A percentile compares a stretch with the other conserved stretches of the same genome.
Evolutionary conservation across 768 basidiomycete genomes (phyloP).

Genomic region (Boletus rubescentipes): DNA sequence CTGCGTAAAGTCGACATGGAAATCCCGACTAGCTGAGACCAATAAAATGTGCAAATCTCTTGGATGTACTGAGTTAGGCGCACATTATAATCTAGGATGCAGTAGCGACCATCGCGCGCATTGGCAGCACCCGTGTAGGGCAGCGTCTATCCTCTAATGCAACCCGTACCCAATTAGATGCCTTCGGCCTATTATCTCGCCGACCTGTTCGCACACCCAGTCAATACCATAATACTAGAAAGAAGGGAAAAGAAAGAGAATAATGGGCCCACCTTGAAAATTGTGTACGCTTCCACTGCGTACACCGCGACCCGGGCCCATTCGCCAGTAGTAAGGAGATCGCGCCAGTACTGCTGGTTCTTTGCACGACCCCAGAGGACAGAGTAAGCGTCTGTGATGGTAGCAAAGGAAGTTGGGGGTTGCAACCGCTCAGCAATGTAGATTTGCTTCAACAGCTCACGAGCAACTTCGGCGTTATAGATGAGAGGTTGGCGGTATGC

Average conservation of each 20-base stretch:
- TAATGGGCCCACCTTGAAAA: constrained; percentile 69
- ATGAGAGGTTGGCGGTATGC: constrained; percentile 76
- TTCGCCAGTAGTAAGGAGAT: constrained; percentile 60
- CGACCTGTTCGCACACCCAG: constrained; percentile 50
- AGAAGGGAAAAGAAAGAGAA: not conserved
- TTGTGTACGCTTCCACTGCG: constrained; percentile 83
- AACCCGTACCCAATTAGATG: constrained; percentile 77
- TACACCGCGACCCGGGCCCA: constrained; percentile 69
- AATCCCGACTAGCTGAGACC: not conserved
- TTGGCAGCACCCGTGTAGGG: not conserved
- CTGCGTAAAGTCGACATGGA: not conserved
- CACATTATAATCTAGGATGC: constrained; percentile 13
- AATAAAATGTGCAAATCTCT: constrained; percentile 4
- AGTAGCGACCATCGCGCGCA: not conserved
- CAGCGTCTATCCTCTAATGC: constrained; percentile 37
- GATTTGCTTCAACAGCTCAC: constrained; percentile 73
- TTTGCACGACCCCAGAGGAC: constrained; percentile 63
- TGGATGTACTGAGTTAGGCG: not conserved
- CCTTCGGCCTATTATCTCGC: constrained; percentile 84
- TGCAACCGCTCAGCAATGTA: constrained; percentile 61
- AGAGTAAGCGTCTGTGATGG: constrained; percentile 58
- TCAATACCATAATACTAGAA: not conserved
- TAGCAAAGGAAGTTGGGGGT: constrained; percentile 60
- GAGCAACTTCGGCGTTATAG: constrained; percentile 77
- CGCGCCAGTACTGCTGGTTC: constrained; percentile 60